These are phyloP conservation scores for Lepraria neglecta DNA, from an alignment of 495 filamentous ascomycete species.

Conservation along the genomic window DNA sequence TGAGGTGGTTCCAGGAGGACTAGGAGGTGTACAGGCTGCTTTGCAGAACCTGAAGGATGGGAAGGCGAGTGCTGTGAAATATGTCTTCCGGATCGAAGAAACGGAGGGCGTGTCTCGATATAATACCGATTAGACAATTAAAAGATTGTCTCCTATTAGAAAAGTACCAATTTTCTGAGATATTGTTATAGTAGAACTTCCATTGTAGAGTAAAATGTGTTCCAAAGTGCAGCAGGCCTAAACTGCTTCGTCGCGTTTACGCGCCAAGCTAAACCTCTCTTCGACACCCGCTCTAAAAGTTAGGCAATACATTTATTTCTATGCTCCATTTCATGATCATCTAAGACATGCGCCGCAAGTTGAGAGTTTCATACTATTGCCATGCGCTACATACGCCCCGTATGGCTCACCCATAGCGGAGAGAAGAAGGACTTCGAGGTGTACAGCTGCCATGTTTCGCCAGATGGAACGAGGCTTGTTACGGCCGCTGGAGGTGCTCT, in stretches of 20 bases:
- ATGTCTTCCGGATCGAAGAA: slow-evolving; percentile 61
- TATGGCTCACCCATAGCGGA: slow-evolving; percentile 85
- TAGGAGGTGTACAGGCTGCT: slow-evolving; percentile 48
- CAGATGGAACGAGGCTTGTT: slow-evolving; percentile 82
- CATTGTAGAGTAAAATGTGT: no score
- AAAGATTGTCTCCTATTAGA: no score
- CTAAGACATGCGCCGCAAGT: slow-evolving; percentile 15
- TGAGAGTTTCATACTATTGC: slow-evolving; percentile 18
- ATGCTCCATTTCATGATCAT: background rate
- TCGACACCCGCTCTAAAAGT: background rate
- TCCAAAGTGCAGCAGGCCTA: no score
- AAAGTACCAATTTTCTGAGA: background rate
- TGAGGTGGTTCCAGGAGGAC: slow-evolving; percentile 53
- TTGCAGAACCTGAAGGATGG: slow-evolving; percentile 54
- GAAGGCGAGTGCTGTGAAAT: slow-evolving; percentile 61
- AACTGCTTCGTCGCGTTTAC: background rate
- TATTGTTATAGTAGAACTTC: no score
- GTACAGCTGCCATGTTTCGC: slow-evolving; percentile 94
- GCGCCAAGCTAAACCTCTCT: background rate
- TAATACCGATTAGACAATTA: background rate
- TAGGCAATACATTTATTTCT: background rate
- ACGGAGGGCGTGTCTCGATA: slow-evolving; percentile 36
- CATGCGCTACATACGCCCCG: slow-evolving; percentile 90
- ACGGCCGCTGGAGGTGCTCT: slow-evolving; percentile 83
- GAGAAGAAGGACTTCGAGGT: slow-evolving; percentile 97